Evolutionary conservation across 2,329 filamentous ascomycete species (phyloP).

Genomic region (Stagonosporopsis vannaccii): DNA sequence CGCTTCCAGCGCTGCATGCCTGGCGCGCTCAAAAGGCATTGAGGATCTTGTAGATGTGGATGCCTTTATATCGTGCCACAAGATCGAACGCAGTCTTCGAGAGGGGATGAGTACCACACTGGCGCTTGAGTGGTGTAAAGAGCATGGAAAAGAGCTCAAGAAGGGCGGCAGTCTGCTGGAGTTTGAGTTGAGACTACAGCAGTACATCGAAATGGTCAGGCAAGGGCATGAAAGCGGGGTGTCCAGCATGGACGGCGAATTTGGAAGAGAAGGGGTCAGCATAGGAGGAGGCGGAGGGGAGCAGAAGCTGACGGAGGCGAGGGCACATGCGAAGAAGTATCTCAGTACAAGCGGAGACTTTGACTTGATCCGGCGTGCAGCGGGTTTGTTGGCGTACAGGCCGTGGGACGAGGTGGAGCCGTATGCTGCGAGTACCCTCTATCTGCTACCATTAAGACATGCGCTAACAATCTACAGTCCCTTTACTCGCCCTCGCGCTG

Average conservation of each 20-base stretch:
- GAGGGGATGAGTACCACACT: constrained; percentile 73
- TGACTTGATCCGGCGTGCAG: constrained; percentile 75
- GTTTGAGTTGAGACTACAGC: constrained; percentile 90
- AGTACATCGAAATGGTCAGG: constrained; percentile 91
- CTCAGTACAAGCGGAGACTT: constrained; percentile 73
- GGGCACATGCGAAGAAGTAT: constrained; percentile 81
- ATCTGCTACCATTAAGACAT: background rate
- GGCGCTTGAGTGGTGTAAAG: constrained; percentile 86
- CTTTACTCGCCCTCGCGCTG: constrained; percentile 80
- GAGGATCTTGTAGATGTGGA: constrained; percentile 85
- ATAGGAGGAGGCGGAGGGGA: constrained; percentile 44
- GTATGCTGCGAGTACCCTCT: constrained; percentile 60
- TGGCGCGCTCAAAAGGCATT: constrained; percentile 79
- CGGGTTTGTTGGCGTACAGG: constrained; percentile 79
- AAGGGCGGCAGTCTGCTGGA: constrained; percentile 90
- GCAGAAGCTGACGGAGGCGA: constrained; percentile 75
- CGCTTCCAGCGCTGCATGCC: constrained; percentile 73
- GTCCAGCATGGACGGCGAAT: constrained; percentile 33
- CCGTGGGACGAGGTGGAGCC: constrained; percentile 66
- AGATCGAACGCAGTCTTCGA: constrained; percentile 76
- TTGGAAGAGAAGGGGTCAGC: constrained; percentile 72
- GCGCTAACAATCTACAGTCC: constrained; percentile 56
- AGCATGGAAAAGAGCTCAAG: constrained; percentile 91
- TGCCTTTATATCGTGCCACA: constrained; percentile 83
- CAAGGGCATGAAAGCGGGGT: constrained; percentile 53